phyloP scores from a whole-genome alignment of 1,139 yeast genomes.

The Lodderomyces margitis region DNA sequence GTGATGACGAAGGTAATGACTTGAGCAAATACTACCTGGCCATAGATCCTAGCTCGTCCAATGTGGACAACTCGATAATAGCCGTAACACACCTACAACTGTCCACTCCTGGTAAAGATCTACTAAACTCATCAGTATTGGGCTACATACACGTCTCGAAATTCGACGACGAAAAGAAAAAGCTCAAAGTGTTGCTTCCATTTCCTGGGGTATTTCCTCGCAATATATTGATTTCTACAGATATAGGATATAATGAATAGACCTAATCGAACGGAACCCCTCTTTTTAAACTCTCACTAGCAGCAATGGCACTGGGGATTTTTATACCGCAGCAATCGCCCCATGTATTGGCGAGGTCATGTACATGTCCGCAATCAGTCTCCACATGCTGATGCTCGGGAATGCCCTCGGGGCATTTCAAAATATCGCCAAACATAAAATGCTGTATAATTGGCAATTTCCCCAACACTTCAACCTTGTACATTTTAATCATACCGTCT shows the following conservation, averaged over 20 bases:
- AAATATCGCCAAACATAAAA: slow-evolving; percentile 72
- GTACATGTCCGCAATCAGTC: slow-evolving; percentile 35
- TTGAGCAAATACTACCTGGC: slow-evolving; percentile 34
- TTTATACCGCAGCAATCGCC: slow-evolving; percentile 98
- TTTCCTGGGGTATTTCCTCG: slow-evolving; percentile 83
- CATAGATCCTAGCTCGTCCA: slow-evolving; percentile 45
- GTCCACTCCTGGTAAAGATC: slow-evolving; percentile 35
- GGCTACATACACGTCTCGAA: slow-evolving; percentile 59
- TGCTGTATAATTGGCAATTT: slow-evolving; percentile 94
- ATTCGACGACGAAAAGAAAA: slow-evolving; percentile 65
- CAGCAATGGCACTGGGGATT: slow-evolving; percentile 94
- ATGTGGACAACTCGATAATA: slow-evolving; percentile 68
- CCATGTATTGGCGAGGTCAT: slow-evolving; percentile 59
- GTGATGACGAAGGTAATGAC: slow-evolving; percentile 30
- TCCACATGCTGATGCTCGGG: slow-evolving; percentile 26
- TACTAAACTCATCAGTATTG: slow-evolving; percentile 59
- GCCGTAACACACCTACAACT: slow-evolving; percentile 69
- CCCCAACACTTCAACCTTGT: slow-evolving; percentile 83
- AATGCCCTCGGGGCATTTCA: slow-evolving; percentile 71
- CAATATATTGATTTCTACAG: slow-evolving; percentile 30
- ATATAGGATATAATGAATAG: slow-evolving; percentile 31
- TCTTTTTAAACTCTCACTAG: slow-evolving; percentile 52
- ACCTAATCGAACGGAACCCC: slow-evolving; percentile 69
- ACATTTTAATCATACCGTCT: slow-evolving; percentile 96
- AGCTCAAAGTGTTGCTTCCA: slow-evolving; percentile 74